Conservation (phyloP, 352 stramenopile species). For the Globisporangium mamillatum region DNA sequence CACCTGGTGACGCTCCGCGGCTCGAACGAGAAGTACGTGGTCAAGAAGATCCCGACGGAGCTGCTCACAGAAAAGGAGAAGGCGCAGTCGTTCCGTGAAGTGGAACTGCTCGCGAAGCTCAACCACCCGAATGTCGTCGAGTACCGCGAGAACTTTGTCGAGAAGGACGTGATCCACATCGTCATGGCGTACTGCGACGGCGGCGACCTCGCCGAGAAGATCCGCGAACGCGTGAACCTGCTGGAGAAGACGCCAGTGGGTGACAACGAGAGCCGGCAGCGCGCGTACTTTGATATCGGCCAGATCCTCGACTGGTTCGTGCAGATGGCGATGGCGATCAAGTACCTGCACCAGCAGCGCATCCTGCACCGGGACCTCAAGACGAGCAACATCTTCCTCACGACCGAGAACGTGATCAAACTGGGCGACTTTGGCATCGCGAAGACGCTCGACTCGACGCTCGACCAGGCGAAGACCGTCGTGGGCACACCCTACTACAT, state of each 20-base stretch:
- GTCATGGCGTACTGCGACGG: conserved; percentile 96
- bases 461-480: conserved; percentile 86
- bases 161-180: conserved; percentile 87
- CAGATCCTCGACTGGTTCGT: conserved; percentile 90
- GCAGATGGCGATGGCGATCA: conserved; percentile 93
- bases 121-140: conserved; percentile 94
- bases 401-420: conserved; percentile 84
- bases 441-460: conserved; percentile 76
- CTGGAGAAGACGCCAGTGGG: conserved; percentile 21
- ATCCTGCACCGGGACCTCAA: conserved; percentile 94
- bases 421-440: conserved; percentile 94
- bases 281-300: conserved; percentile 52
- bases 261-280: conserved; percentile 12
- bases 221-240: conserved; percentile 46
- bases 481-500: conserved; percentile 94
- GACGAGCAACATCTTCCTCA: conserved; percentile 93
- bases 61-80: conserved; percentile 76
- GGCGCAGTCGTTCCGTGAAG: conserved; percentile 76
- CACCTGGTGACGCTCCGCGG: conserved; percentile 54
- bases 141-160: conserved; percentile 91
- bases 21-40: conserved; percentile 51
- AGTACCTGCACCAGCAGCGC: conserved; percentile 91
- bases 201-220: conserved; percentile 70
- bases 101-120: conserved; percentile 89
- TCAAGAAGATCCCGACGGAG: conserved; percentile 89